Percentiles rank a stretch among this genome's conserved stretches.
phyloP scores from a whole-genome alignment of 129 eudicot species.

The Silybum marianum region DNA sequence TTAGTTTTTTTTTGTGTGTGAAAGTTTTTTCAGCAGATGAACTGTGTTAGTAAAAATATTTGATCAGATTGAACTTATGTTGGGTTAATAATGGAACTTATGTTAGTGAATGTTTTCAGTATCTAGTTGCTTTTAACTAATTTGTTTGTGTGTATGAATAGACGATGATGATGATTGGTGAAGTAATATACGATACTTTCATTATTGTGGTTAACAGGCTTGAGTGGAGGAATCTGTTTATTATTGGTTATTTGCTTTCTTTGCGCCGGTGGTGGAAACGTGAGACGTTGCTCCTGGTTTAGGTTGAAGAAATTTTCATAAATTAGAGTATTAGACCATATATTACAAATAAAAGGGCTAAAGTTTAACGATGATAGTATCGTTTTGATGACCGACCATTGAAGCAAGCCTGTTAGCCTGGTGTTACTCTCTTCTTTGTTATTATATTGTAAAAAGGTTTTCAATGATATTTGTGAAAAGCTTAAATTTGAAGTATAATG shows the following conservation, averaged over 20 bases:
- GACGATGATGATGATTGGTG: background rate
- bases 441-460: background rate
- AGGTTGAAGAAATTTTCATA: background rate
- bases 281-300: background rate
- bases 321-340: background rate
- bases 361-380: background rate
- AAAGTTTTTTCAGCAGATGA: background rate
- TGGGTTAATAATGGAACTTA: no score
- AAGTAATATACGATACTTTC: background rate
- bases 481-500: background rate
- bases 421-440: background rate
- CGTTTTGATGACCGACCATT: background rate
- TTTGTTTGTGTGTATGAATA: background rate
- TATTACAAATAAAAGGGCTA: background rate
- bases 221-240: background rate
- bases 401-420: conserved; percentile 7
- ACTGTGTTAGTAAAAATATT: background rate
- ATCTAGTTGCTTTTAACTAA: background rate
- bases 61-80: background rate
- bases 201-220: background rate
- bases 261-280: background rate
- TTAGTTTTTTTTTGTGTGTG: conserved; percentile 2
- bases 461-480: background rate
- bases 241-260: background rate
- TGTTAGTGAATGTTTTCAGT: background rate